Conservation (phyloP, 2,329 filamentous ascomycete species). For the Dothistroma pini region DNA sequence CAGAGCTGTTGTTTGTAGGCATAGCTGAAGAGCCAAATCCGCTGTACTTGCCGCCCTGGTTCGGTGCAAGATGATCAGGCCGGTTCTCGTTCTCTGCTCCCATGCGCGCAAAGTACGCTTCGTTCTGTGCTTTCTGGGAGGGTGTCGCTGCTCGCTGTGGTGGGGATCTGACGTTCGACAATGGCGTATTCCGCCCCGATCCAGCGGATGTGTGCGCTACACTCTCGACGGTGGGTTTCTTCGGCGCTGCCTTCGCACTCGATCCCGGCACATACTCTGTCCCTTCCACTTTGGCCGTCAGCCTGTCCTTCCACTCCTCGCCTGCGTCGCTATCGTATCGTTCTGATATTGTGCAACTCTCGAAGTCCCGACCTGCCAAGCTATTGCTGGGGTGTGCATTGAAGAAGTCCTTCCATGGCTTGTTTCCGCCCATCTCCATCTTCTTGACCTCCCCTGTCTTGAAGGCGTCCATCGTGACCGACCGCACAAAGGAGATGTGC, state of each 20-base stretch:
- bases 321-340: constrained; percentile 85
- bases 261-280: constrained; percentile 69
- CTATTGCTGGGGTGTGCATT: constrained; percentile 53
- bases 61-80: constrained; percentile 72
- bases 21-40: constrained; percentile 81
- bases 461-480: constrained; percentile 98
- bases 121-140: constrained; percentile 61
- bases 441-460: constrained; percentile 88
- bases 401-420: constrained; percentile 83
- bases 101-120: constrained; percentile 84
- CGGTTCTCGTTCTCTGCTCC: constrained; percentile 78
- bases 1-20: constrained; percentile 39
- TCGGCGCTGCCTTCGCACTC: constrained; percentile 17
- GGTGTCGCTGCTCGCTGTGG: constrained; percentile 27
- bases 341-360: constrained; percentile 84
- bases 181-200: constrained; percentile 28
- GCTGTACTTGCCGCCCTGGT: constrained; percentile 84
- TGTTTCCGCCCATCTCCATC: constrained; percentile 91
- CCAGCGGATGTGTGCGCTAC: constrained; percentile 20
- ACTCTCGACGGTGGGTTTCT: constrained; percentile 26
- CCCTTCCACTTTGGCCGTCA: constrained; percentile 84
- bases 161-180: constrained; percentile 17
- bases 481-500: constrained; percentile 96
- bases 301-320: constrained; percentile 90
- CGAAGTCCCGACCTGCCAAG: constrained; percentile 57